A percentile compares a stretch with the other conserved stretches of the same genome.
Evolutionary conservation across 1,284 basidiomycete species (phyloP).

Genomic region (Trichosporon coremiiforme): DNA sequence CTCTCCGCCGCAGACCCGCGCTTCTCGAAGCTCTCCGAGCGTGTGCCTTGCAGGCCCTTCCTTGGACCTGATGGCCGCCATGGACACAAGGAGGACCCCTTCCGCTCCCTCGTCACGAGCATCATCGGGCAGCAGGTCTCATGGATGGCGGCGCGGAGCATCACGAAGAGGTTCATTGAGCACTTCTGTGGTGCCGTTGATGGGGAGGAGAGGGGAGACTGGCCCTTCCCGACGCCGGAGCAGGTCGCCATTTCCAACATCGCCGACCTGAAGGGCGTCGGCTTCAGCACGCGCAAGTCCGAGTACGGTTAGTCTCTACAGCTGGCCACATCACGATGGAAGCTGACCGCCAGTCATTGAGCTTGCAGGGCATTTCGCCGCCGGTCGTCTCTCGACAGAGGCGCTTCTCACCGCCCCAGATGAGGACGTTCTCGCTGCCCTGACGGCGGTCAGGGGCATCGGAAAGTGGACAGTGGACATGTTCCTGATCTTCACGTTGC

Average conservation of each 20-base stretch:
- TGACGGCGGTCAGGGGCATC: conserved; percentile 77
- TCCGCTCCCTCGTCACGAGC: conserved; percentile 66
- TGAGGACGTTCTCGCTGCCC: conserved; percentile 71
- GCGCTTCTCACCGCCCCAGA: conserved; percentile 71
- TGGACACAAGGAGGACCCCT: conserved; percentile 38
- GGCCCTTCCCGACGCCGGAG: conserved; percentile 67
- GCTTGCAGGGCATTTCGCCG: conserved; percentile 72
- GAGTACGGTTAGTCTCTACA: conserved; percentile 68
- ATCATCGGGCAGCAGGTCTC: conserved; percentile 88
- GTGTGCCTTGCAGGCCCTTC: conserved; percentile 46
- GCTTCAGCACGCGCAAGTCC: conserved; percentile 76
- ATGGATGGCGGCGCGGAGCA: conserved; percentile 83
- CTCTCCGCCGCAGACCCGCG: conserved; percentile 69
- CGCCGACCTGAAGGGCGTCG: conserved; percentile 66
- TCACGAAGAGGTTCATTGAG: conserved; percentile 77
- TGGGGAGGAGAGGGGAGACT: conserved; percentile 28
- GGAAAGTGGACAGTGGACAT: conserved; percentile 74
- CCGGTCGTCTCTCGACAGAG: conserved; percentile 72
- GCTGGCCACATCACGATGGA: too few relatives aligned
- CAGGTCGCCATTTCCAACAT: conserved; percentile 68
- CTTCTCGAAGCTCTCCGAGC: conserved; percentile 68
- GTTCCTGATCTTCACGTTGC: conserved; percentile 84
- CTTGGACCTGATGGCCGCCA: neutral
- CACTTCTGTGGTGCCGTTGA: conserved; percentile 65
- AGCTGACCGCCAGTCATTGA: conserved; percentile 64